Base-by-base conservation (phyloP, 1,284 basidiomycete genomes). In the Austroboletus niveus region DNA sequence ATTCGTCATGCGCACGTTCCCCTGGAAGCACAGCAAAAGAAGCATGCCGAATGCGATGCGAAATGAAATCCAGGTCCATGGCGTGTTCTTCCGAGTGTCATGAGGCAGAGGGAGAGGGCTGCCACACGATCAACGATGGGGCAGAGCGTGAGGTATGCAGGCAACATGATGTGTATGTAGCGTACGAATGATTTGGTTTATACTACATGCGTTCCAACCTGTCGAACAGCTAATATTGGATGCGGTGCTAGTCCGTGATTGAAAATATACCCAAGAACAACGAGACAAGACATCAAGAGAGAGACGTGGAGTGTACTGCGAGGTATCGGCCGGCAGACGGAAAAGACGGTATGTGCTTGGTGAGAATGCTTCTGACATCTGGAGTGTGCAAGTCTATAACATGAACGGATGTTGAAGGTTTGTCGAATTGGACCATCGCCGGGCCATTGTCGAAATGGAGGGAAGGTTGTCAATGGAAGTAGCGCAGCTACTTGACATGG, bases 151-250 rank as follows among this genome's bases (percentile, higher is more conserved):
- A 43, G 51, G 41, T 53, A 51, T 57, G 61, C 57, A 66, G 54
- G 35, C 49, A 40, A 60, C 49, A 58, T 45, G 52, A 48, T 52
- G 56, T n/a, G 56, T 54, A 55, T 54, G 59, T 68, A 58, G 60
- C 40, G 54, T 67, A 65, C 42, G 51, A 49, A 55, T 65, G 65
- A 60, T 48, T 52, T 51, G 50, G 34, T 47, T 30, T 68, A 61
- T 64, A 66, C 52, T 64, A 64, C 65, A 64, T 66, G 64, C 56
- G 49, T 63, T 68, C 62, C 65, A 64, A 58, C 62, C 65, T 43
- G 43, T 52, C 38, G 52, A 63, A 41, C 63, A 53, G 60, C 51
- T 42, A 51, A 53, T 49, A 65, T 63, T 29, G 58, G 38, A 43
- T 64, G 62, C 48, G 42, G 52, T 46, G 27, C 35, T 55, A 45